Conservation (phyloP, 1,284 basidiomycete genomes). For the Ustilago trichophora region DNA sequence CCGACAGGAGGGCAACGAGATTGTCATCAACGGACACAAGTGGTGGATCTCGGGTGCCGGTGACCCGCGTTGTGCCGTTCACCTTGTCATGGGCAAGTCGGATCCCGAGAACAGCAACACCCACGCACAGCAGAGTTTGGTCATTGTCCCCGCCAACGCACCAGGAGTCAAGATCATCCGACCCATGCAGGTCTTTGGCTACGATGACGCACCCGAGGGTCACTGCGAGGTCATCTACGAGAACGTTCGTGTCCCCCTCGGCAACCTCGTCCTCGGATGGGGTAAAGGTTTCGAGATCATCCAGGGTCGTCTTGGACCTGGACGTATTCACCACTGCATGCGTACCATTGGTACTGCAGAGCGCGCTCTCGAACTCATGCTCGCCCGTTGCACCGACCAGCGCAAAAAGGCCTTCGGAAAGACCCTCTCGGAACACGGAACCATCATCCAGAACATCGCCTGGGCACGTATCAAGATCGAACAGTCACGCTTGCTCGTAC, state of each 20-base stretch:
- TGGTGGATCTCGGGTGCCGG: slow-evolving; percentile 99
- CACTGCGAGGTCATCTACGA: slow-evolving; percentile 95
- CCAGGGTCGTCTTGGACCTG: slow-evolving; percentile 95
- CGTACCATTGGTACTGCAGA: slow-evolving; percentile 89
- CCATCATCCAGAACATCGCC: slow-evolving; percentile 88
- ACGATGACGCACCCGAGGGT: slow-evolving; percentile 71
- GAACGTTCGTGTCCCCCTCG: slow-evolving; percentile 85
- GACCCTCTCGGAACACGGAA: slow-evolving; percentile 89
- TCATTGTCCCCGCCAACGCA: slow-evolving; percentile 86
- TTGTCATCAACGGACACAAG: slow-evolving; percentile 96
- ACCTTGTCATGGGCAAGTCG: slow-evolving; percentile 93
- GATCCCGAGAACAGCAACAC: slow-evolving; percentile 77
- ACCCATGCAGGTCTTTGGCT: slow-evolving; percentile 79
- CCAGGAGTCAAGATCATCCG: slow-evolving; percentile 89
- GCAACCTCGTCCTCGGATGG: slow-evolving; percentile 88
- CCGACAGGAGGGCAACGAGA: slow-evolving; percentile 82
- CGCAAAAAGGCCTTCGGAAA: slow-evolving; percentile 92
- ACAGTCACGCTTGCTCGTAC: slow-evolving; percentile 81
- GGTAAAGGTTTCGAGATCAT: slow-evolving; percentile 96
- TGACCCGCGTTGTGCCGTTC: slow-evolving; percentile 86
- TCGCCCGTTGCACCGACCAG: slow-evolving; percentile 90
- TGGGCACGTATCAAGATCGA: slow-evolving; percentile 93
- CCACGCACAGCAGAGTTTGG: slow-evolving; percentile 89
- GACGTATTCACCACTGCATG: slow-evolving; percentile 95
- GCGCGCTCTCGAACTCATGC: slow-evolving; percentile 84